Conservation (phyloP, 139 green algal genomes). For the Prasinococcaceae sp. region DNA sequence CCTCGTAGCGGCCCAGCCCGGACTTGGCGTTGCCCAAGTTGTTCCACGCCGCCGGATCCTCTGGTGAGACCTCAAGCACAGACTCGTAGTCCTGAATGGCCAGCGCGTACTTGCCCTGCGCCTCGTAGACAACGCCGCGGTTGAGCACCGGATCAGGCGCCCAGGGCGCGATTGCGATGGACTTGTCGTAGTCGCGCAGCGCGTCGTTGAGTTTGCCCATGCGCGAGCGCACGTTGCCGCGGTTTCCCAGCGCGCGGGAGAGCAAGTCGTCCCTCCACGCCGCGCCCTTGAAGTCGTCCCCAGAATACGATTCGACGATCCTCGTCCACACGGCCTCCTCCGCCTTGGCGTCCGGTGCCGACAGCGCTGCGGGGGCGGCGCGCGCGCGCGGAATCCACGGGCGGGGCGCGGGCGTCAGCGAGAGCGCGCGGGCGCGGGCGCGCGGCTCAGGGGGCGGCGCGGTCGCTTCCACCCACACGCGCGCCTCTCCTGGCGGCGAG, state of each 20-base stretch:
- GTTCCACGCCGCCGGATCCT: constrained; percentile 27
- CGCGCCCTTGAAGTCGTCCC: not conserved
- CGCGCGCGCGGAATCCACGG: no score
- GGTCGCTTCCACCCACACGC: no score
- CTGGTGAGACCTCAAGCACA: constrained; percentile 6
- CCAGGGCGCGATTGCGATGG: constrained; percentile 20
- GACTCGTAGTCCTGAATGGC: constrained; percentile 22
- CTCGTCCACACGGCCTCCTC: constrained; percentile 27
- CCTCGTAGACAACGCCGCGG: constrained; percentile 27
- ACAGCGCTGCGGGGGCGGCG: no score
- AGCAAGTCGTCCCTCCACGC: constrained; percentile 22
- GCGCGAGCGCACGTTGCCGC: constrained; percentile 26
- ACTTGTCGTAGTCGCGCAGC: constrained; percentile 21
- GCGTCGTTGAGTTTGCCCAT: constrained; percentile 22
- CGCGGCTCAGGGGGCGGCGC: no score
- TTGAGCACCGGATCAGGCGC: constrained; percentile 32
- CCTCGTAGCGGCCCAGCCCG: constrained; percentile 16
- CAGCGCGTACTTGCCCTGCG: constrained; percentile 19
- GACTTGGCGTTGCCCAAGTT: constrained; percentile 22
- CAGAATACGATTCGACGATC: constrained; percentile 23
- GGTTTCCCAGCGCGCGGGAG: constrained; percentile 22
- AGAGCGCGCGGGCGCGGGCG: no score
- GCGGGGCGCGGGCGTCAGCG: no score
- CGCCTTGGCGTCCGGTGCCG: constrained; percentile 11
- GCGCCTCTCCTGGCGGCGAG: no score